Conservation (phyloP, 768 basidiomycete species). For the Daedaleopsis nitida region DNA sequence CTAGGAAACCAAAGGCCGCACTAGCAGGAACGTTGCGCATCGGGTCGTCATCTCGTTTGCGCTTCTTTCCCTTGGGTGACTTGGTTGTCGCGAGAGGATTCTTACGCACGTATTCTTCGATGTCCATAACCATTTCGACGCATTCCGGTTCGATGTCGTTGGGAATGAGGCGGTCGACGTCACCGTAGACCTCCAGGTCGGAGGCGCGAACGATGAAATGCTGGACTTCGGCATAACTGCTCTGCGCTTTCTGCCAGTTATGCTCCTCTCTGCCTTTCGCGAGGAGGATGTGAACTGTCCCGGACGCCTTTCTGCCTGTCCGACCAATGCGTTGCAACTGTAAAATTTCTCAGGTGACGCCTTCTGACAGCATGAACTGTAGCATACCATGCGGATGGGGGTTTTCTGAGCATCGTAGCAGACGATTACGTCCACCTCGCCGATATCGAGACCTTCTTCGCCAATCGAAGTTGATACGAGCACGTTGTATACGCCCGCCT, state of each 20-base stretch:
- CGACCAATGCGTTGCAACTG: slow-evolving; percentile 96
- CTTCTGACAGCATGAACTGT: background rate
- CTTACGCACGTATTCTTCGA: slow-evolving; percentile 60
- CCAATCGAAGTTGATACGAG: slow-evolving; percentile 96
- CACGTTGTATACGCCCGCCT: slow-evolving; percentile 84
- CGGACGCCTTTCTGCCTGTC: slow-evolving; percentile 90
- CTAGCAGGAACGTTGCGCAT: slow-evolving; percentile 72
- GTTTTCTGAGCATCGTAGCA: slow-evolving; percentile 98
- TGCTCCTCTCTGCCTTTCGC: slow-evolving; percentile 88
- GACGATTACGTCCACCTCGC: slow-evolving; percentile 93
- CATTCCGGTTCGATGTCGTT: slow-evolving; percentile 73
- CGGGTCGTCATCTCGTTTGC: slow-evolving; percentile 70
- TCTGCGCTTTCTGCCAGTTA: slow-evolving; percentile 88
- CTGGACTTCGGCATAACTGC: slow-evolving; percentile 86
- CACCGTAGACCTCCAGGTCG: slow-evolving; percentile 88
- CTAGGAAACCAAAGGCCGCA: slow-evolving; percentile 73
- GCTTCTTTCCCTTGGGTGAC: slow-evolving; percentile 48
- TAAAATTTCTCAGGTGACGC: too few species aligned
- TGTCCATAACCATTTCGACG: slow-evolving; percentile 81
- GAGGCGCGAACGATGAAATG: slow-evolving; percentile 83
- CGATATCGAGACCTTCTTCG: slow-evolving; percentile 98
- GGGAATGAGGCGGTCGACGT: slow-evolving; percentile 86
- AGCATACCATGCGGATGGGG: slow-evolving; percentile 81
- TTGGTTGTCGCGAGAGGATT: slow-evolving; percentile 30
- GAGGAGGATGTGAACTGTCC: slow-evolving; percentile 88